These are phyloP conservation scores for Meyerozyma smithsonii DNA, from an alignment of 1,139 yeast genomes.

Conservation along the genomic window DNA sequence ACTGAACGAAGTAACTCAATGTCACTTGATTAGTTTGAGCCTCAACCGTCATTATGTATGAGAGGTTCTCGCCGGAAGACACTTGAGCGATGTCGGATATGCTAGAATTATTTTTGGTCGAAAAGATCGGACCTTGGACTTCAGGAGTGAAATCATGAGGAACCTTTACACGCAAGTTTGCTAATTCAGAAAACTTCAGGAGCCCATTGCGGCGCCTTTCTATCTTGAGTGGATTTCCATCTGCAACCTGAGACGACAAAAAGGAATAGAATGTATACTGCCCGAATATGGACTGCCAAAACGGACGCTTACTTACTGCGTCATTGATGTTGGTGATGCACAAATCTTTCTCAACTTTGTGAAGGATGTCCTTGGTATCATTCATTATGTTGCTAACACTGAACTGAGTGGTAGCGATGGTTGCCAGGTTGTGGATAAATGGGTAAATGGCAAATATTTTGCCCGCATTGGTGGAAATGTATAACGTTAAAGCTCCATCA, in stretches of 20 bases:
- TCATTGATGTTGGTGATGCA: constrained; percentile 9
- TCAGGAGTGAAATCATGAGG: constrained; percentile 10
- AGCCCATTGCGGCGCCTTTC: constrained; percentile 7
- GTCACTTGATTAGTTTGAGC: constrained; percentile 10
- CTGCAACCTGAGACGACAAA: constrained; percentile 16
- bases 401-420: constrained; percentile 19
- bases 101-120: constrained; percentile 2
- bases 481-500: constrained; percentile 33
- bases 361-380: constrained; percentile 20
- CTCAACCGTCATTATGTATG: constrained; percentile 18
- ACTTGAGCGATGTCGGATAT: constrained; percentile 18
- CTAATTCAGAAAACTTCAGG: constrained; percentile 12
- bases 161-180: constrained; percentile 12
- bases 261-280: constrained; percentile 19
- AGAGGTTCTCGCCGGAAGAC: constrained; percentile 11
- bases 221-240: constrained; percentile 8
- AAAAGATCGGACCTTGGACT: constrained; percentile 23
- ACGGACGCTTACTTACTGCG: constrained; percentile 11
- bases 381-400: constrained; percentile 21
- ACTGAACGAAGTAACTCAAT: constrained; percentile 25
- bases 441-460: constrained; percentile 32
- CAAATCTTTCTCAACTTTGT: constrained; percentile 15
- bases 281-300: constrained; percentile 13
- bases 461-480: constrained; percentile 23
- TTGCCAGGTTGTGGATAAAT: constrained; percentile 18